These are phyloP conservation scores for Raphanus sativus DNA, from an alignment of 345 rosid genomes.

Conservation along the genomic window DNA sequence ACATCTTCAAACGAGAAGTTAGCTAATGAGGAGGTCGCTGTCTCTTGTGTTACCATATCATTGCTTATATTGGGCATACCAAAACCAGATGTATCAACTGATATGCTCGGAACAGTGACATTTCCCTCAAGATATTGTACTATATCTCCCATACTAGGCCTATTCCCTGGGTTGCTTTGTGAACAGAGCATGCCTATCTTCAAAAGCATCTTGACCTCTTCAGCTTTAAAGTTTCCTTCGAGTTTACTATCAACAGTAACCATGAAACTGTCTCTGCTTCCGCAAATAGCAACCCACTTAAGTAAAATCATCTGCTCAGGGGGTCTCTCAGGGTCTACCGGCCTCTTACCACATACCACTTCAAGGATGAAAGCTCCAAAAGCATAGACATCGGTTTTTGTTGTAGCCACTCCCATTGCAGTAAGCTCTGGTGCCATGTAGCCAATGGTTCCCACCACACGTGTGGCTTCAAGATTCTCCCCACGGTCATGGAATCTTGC, in stretches of 20 bases:
- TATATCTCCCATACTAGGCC: slow-evolving; percentile 37
- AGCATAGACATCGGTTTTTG: background rate
- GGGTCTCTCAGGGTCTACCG: slow-evolving; percentile 30
- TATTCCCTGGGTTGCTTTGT: slow-evolving; percentile 30
- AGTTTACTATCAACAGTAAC: slow-evolving; percentile 39
- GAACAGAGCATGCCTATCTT: slow-evolving; percentile 50
- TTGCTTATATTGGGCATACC: slow-evolving; percentile 35
- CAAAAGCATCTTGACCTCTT: slow-evolving; percentile 35
- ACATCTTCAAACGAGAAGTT: slow-evolving; percentile 30
- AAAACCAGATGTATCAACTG: slow-evolving; percentile 27
- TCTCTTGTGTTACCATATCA: slow-evolving; percentile 17
- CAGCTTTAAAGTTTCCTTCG: slow-evolving; percentile 5
- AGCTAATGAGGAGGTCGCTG: slow-evolving; percentile 26
- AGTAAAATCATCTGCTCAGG: slow-evolving; percentile 21
- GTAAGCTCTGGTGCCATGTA: slow-evolving; percentile 11
- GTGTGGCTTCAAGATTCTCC: background rate
- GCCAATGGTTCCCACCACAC: slow-evolving; percentile 1
- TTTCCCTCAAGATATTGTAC: slow-evolving; percentile 42
- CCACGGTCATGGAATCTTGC: slow-evolving; percentile 6
- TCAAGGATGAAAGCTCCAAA: background rate
- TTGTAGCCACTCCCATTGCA: slow-evolving; percentile 1
- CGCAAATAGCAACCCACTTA: slow-evolving; percentile 32
- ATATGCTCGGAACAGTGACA: background rate
- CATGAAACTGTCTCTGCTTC: slow-evolving; percentile 19
- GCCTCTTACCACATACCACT: background rate